Evolutionary conservation across 495 filamentous ascomycete genomes (phyloP).

Genomic region (Neurospora pannonica): DNA sequence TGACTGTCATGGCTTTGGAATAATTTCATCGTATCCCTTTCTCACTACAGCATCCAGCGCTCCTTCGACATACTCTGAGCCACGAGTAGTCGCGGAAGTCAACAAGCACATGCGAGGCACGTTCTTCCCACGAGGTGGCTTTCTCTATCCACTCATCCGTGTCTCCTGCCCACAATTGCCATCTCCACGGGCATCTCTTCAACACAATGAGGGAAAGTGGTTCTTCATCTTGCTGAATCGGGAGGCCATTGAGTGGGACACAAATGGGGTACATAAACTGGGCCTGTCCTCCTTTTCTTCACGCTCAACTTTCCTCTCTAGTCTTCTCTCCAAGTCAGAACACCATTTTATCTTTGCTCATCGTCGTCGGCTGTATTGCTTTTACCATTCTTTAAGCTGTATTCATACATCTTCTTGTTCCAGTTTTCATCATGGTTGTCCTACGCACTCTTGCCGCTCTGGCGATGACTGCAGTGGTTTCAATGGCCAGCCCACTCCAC

Average conservation of each 20-base stretch:
- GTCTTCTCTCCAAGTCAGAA: not conserved
- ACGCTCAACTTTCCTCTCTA: not conserved
- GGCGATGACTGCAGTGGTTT: slow-evolving; percentile 16
- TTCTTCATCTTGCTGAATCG: not conserved
- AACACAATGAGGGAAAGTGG: not conserved
- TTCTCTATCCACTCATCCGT: not conserved
- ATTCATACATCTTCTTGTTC: not conserved
- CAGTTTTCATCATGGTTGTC: slow-evolving; percentile 19
- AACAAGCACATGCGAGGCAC: not conserved
- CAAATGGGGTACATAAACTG: not conserved
- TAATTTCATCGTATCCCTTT: not conserved
- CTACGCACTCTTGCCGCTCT: slow-evolving; percentile 21
- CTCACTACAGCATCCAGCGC: not conserved
- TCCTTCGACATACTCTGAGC: not conserved
- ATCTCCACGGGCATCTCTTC: not conserved
- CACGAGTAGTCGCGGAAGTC: not conserved
- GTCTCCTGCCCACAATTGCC: not conserved
- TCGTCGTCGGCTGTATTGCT: not conserved
- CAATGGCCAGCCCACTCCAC: slow-evolving; percentile 25
- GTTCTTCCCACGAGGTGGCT: not conserved
- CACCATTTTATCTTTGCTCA: not conserved
- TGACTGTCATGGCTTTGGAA: not conserved
- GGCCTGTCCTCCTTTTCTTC: not conserved
- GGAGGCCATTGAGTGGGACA: not conserved
- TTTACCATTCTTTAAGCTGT: not conserved